phyloP scores from a whole-genome alignment of 1,139 yeast genomes.

The Taphrina deformans region DNA sequence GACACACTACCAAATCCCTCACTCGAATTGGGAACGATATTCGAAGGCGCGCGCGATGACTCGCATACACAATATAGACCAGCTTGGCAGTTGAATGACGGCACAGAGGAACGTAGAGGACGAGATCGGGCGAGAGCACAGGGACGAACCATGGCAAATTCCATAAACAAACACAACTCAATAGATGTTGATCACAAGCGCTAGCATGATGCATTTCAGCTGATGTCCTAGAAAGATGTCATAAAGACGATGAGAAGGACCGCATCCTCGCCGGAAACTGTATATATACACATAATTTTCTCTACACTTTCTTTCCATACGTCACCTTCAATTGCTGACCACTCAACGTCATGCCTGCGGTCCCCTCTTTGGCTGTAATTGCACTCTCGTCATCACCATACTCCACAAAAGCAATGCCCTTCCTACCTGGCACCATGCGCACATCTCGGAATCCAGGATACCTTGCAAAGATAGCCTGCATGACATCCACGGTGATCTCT shows the following conservation, averaged over 20 bases:
- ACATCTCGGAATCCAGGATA: slow-evolving; percentile 64
- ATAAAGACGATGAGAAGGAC: too few relatives aligned
- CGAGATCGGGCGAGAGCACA: slow-evolving; percentile 20
- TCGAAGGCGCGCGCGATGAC: slow-evolving; percentile 37
- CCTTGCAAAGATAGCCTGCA: slow-evolving; percentile 52
- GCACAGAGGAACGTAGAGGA: slow-evolving; percentile 31
- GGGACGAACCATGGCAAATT: neutral
- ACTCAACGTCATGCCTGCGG: slow-evolving; percentile 46
- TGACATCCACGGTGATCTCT: slow-evolving; percentile 48
- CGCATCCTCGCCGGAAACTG: neutral
- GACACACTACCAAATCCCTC: slow-evolving; percentile 68
- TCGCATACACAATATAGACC: slow-evolving; percentile 38
- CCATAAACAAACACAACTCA: slow-evolving; percentile 7
- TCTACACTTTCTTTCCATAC: slow-evolving; percentile 45
- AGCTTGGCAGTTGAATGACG: slow-evolving; percentile 33
- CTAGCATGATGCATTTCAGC: neutral
- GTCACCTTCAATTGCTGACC: slow-evolving; percentile 49
- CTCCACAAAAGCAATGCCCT: slow-evolving; percentile 74
- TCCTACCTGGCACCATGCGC: slow-evolving; percentile 64
- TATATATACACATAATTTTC: neutral
- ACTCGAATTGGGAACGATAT: slow-evolving; percentile 42
- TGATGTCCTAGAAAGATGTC: neutral
- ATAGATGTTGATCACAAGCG: slow-evolving; percentile 3
- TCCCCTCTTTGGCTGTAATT: slow-evolving; percentile 50
- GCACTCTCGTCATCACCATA: slow-evolving; percentile 60